Base-by-base conservation (phyloP, 2,329 filamentous ascomycete genomes). In the Magnaporthiopsis incrustans region DNA sequence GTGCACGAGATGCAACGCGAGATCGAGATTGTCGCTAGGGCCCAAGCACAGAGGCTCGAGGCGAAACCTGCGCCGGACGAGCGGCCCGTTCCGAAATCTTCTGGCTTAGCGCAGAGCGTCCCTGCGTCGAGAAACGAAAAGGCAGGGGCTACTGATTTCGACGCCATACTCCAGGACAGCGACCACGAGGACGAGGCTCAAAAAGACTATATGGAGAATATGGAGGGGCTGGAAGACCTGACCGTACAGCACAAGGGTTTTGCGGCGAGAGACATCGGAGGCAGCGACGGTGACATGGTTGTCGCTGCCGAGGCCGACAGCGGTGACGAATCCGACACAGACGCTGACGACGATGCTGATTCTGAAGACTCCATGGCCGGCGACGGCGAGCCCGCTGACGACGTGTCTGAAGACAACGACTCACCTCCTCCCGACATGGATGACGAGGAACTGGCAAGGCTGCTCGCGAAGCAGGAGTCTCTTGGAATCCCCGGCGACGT, bases 151-250 rank as follows among this genome's bases (percentile, higher is more conserved):
- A 11, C 57, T 4, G 44, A 53, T 53, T 53, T 53, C 44, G 22
- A 53, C 7, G 22, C 44, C 18, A 53, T 53, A 8, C 44, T 53
- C 44, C 44, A 53, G 44, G 22, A 53, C 18, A 53, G 44, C 44
- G 60, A 61, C 35, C 35, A 53, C 32, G 60, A 61, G 50, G 81
- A 88, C 25, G 84, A 87, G 56, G 82, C 80, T 1, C 78, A 87
- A 68, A 82, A 84, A 1, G 90, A 93, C 70, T 92, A 92, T 69
- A 87, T 91, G 70, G 81, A 84, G 58, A 91, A 92, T 66, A 80
- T 90, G 70, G 79, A 81, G 60, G 78, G 77, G 3, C 60, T 72
- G 12, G 67, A 71, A 5, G 70, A 72, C 15, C 66, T 69, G 3
- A 58, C 67, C 32, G 53, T 56, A 10, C 53, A 63, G 22, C 63